Evolutionary conservation across 805 yeast species (phyloP), one percentile per base, ranked within the genome.

Genomic region (Kuraishia piskuri): DNA sequence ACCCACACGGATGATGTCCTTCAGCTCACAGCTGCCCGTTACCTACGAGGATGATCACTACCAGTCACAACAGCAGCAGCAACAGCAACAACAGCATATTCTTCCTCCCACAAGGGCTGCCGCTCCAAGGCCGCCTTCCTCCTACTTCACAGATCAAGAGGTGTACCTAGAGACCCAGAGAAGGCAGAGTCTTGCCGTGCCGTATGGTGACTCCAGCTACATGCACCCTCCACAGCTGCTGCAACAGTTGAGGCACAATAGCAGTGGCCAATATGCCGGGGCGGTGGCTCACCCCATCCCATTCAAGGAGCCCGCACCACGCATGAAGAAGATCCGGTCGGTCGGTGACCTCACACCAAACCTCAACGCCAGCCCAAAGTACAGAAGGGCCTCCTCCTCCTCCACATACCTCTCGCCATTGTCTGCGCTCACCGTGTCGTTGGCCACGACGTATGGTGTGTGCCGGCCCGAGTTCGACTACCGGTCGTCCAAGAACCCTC

Each of bases 401-500:
- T 76, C 85, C 2, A 72, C 76, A 19, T 84, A 80, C 54, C 80
- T 87, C 3, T 86, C 94, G 4, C 99, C 99, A 0, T 75, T 88
- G 22, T 74, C 78, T 54, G 96, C 96, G 0, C 72, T 92, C 55
- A 88, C 97, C 0, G 78, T 84, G 3, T 82, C 87, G 50, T 71
- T 94, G 51, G 78, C 92, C 1, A 82, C 90, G 21, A 86, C 97
- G 0, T 94, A 88, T 67, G 74, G 87, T 9, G 78, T 92, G 53
- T 92, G 97, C 69, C 87, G 90, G 56, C 89, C 97, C 0, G 78
- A 75, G 37, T 94, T 90, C 69, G 83, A 84, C 57, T 94, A 94
- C 67, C 85, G 86, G 58, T 80, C 89, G 19, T 78, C 90, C 2
- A 83, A 89, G 55, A 94, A 94, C 64, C 99, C 99, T 2, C 82